Evolutionary conservation across 768 basidiomycete genomes (phyloP).

Genomic region (Russula lepida): DNA sequence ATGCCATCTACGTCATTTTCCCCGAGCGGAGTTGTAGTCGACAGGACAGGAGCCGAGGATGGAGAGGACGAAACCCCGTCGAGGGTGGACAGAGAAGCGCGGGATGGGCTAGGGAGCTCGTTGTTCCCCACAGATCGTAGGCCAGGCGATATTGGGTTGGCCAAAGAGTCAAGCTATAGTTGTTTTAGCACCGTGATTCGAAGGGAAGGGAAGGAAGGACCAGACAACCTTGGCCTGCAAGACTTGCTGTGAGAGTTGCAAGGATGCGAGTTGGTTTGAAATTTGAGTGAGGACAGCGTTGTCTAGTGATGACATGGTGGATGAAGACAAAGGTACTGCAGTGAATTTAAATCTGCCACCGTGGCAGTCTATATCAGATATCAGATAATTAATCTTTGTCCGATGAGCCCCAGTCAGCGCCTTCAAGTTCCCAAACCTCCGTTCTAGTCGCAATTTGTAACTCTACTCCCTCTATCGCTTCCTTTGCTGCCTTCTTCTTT

Average conservation of each 20-base stretch:
- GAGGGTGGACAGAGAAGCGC: constrained; percentile 26
- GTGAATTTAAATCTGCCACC: too few species aligned
- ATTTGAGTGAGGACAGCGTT: constrained; percentile 68
- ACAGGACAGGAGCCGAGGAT: constrained; percentile 21
- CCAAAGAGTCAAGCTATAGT: constrained; percentile 45
- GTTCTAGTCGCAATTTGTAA: not conserved
- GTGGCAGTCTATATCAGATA: too few species aligned
- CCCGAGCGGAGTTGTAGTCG: constrained; percentile 6
- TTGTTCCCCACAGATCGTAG: constrained; percentile 30
- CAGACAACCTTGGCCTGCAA: constrained; percentile 65
- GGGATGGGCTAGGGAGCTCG: constrained; percentile 25
- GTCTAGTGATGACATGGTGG: constrained; percentile 12
- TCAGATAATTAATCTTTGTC: not conserved
- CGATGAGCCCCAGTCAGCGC: not conserved
- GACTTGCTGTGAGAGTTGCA: constrained; percentile 68
- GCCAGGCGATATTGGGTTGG: constrained; percentile 24
- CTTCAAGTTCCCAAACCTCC: not conserved
- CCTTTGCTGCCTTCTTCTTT: constrained; percentile 6
- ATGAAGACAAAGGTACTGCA: not conserved
- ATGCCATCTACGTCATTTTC: constrained; percentile 15
- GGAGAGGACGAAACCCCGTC: constrained; percentile 27
- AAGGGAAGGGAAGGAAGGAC: not conserved
- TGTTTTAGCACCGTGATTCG: not conserved
- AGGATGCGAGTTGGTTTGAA: constrained; percentile 55
- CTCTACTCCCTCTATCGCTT: constrained; percentile 2